Evolutionary conservation across 2,329 filamentous ascomycete genomes (phyloP).

Genomic region (Dothideomycetes sp.): DNA sequence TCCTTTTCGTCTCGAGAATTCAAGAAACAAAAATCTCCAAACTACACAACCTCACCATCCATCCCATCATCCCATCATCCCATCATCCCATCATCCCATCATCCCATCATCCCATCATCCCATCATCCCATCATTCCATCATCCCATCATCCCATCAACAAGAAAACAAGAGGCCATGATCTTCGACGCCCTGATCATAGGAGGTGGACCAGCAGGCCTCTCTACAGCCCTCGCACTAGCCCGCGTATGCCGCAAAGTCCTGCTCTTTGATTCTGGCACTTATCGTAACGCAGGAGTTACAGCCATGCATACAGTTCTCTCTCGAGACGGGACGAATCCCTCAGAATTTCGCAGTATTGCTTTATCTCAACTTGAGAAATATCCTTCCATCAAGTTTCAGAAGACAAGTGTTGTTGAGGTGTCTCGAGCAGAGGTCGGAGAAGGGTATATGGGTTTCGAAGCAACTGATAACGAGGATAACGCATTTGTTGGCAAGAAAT

Average conservation of each 20-base stretch:
- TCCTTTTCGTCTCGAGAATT: neutral
- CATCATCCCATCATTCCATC: no score
- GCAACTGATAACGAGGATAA: slow-evolving; percentile 7
- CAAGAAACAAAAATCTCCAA: neutral
- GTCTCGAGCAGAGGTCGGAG: slow-evolving; percentile 12
- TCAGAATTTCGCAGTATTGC: slow-evolving; percentile 17
- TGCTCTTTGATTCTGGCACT: slow-evolving; percentile 17
- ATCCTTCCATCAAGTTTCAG: slow-evolving; percentile 12
- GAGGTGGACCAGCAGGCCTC: slow-evolving; percentile 19
- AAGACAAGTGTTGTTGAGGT: slow-evolving; percentile 12
- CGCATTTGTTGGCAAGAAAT: slow-evolving; percentile 16
- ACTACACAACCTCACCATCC: no score
- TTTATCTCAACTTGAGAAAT: slow-evolving; percentile 18
- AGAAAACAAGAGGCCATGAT: no score
- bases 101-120: no score
- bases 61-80: no score
- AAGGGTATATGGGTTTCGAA: neutral
- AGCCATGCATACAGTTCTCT: slow-evolving; percentile 17
- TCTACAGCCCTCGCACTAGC: slow-evolving; percentile 18
- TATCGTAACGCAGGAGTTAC: slow-evolving; percentile 21
- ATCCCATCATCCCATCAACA: no score
- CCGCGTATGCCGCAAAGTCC: slow-evolving; percentile 19
- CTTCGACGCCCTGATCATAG: slow-evolving; percentile 16
- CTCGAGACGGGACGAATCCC: slow-evolving; percentile 20
- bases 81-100: no score